Evolutionary conservation across 2,329 filamentous ascomycete species (phyloP).

Genomic region (Colletotrichum limetticola): DNA sequence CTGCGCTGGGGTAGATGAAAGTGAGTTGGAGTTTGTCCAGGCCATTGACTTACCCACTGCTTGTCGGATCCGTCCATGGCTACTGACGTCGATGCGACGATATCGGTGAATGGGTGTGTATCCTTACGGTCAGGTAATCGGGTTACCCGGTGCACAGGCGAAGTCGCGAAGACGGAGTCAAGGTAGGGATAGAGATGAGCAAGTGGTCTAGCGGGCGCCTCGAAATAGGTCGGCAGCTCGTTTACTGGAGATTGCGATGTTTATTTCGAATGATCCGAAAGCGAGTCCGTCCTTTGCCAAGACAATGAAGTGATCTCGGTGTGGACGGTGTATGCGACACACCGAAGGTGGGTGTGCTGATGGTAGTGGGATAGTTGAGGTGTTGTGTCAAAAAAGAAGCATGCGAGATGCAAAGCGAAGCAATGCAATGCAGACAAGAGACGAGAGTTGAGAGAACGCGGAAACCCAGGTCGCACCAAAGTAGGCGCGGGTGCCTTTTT

Average conservation of each 20-base stretch:
- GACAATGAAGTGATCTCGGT: background rate
- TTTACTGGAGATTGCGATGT: background rate
- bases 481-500: constrained; percentile 31
- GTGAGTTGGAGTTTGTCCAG: background rate
- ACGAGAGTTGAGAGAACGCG: constrained; percentile 11
- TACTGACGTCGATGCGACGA: background rate
- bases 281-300: background rate
- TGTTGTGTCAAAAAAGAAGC: background rate
- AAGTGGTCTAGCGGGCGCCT: background rate
- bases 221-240: background rate
- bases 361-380: background rate
- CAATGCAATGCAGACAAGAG: constrained; percentile 1
- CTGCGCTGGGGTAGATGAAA: background rate
- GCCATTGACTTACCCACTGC: constrained; percentile 56
- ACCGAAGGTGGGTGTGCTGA: background rate
- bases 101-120: background rate
- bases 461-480: background rate
- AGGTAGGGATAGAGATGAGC: background rate
- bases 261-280: background rate
- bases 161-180: background rate
- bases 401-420: background rate
- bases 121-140: background rate
- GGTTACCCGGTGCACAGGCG: background rate
- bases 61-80: constrained; percentile 50
- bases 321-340: background rate